Percentiles rank a stretch among this genome's conserved stretches.
Evolutionary conservation across 257 asterid species (phyloP).

Genomic region (Lycium barbarum): DNA sequence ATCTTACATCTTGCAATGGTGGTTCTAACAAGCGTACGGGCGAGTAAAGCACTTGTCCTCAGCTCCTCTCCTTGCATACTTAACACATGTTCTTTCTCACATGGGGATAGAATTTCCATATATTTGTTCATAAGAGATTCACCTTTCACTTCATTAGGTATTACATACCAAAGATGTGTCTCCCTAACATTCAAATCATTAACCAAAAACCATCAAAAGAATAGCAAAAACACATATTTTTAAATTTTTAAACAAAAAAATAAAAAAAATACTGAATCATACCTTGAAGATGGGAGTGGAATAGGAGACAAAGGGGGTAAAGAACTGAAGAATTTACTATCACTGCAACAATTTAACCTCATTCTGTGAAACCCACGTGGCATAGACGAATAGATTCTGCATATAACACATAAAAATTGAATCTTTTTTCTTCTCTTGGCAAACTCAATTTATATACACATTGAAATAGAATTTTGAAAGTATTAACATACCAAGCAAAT

Average conservation of each 20-base stretch:
- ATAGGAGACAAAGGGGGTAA: conserved; percentile 49
- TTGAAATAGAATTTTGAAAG: neutral
- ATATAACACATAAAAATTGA: neutral
- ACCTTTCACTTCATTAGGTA: conserved; percentile 69
- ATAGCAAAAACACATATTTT: neutral
- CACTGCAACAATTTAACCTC: conserved; percentile 51
- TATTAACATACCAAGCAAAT: neutral
- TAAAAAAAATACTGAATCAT: neutral
- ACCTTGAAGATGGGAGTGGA: conserved; percentile 66
- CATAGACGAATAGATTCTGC: neutral
- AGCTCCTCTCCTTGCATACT: conserved; percentile 58
- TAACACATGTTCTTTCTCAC: conserved; percentile 65
- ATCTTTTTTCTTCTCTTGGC: neutral
- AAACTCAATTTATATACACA: neutral
- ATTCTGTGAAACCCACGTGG: conserved; percentile 35
- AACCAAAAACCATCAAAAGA: neutral
- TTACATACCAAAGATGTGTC: conserved; percentile 82
- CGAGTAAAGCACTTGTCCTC: conserved; percentile 69
- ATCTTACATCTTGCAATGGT: conserved; percentile 83
- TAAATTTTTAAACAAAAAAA: neutral
- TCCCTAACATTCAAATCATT: conserved; percentile 52
- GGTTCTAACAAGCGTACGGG: conserved; percentile 81
- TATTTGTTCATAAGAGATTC: conserved; percentile 62
- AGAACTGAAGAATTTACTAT: conserved; percentile 44
- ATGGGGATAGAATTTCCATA: conserved; percentile 65